Evolutionary conservation across 2,329 filamentous ascomycete species (phyloP).

Genomic region (Fusarium abutilonis): DNA sequence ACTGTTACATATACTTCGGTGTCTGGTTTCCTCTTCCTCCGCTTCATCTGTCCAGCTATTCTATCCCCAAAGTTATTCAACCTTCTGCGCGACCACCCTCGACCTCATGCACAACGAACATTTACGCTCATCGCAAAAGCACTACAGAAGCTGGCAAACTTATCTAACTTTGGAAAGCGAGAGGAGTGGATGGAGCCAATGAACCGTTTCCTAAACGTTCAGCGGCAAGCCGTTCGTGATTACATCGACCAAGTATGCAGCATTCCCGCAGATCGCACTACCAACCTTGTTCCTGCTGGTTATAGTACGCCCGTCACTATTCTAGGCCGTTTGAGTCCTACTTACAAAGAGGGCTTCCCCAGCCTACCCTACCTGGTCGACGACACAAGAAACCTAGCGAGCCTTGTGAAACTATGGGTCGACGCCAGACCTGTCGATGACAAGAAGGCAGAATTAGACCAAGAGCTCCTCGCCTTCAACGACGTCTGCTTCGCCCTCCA

Average conservation of each 20-base stretch:
- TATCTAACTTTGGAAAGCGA: slow-evolving; percentile 91
- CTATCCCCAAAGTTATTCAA: slow-evolving; percentile 95
- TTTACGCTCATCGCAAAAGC: slow-evolving; percentile 93
- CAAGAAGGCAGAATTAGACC: slow-evolving; percentile 51
- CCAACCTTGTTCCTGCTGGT: slow-evolving; percentile 75
- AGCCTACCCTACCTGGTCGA: slow-evolving; percentile 94
- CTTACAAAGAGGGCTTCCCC: slow-evolving; percentile 89
- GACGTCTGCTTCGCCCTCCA: slow-evolving; percentile 62
- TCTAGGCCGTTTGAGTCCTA: slow-evolving; percentile 79
- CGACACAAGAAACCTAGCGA: slow-evolving; percentile 83
- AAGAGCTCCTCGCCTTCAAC: slow-evolving; percentile 65
- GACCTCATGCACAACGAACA: slow-evolving; percentile 82
- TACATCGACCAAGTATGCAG: slow-evolving; percentile 89
- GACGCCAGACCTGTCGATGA: slow-evolving; percentile 60
- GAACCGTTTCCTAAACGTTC: slow-evolving; percentile 83
- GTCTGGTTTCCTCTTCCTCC: slow-evolving; percentile 91
- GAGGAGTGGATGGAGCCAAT: slow-evolving; percentile 99
- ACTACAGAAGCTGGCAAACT: slow-evolving; percentile 87
- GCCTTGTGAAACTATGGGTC: slow-evolving; percentile 83
- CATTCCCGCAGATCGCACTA: slow-evolving; percentile 76
- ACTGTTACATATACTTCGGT: slow-evolving; percentile 94
- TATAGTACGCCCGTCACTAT: slow-evolving; percentile 96
- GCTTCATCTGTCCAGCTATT: slow-evolving; percentile 96
- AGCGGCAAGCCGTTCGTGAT: slow-evolving; percentile 82
- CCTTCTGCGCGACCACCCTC: slow-evolving; percentile 82